Evolutionary conservation across 2,329 filamentous ascomycete species (phyloP).

Genomic region (Pseudogymnoascus sp.): DNA sequence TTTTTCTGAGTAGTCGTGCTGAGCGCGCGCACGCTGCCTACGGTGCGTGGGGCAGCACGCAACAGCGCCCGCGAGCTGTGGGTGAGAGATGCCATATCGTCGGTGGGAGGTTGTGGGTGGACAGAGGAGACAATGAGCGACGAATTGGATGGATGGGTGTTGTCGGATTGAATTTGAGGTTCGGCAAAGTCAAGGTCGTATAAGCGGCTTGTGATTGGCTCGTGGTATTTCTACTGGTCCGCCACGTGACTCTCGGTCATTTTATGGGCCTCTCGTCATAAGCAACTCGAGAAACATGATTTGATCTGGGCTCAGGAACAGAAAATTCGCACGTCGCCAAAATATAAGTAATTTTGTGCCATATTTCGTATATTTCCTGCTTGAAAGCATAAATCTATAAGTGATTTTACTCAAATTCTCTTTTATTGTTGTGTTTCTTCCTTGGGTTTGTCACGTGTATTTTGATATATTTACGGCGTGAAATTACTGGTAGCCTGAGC

Average conservation of each 20-base stretch:
- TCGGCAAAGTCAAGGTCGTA: conserved; percentile 10
- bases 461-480: not conserved
- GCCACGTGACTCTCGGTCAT: conserved; percentile 5
- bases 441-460: not conserved
- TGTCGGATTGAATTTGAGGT: conserved; percentile 11
- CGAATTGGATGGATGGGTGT: conserved; percentile 9
- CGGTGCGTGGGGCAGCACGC: conserved; percentile 44
- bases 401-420: not conserved
- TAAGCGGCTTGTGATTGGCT: conserved; percentile 2
- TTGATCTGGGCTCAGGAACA: not conserved
- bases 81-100: conserved; percentile 60
- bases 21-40: conserved; percentile 43
- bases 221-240: not conserved
- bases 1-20: conserved; percentile 39
- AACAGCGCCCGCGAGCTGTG: conserved; percentile 62
- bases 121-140: conserved; percentile 8
- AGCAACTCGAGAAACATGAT: not conserved
- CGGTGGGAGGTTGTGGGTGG: conserved; percentile 14
- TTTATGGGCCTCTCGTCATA: not conserved
- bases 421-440: not conserved
- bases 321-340: not conserved
- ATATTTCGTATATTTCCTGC: not conserved
- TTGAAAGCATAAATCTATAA: not conserved
- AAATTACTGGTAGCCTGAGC: not conserved
- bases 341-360: not conserved